Evolutionary conservation across 192 early-diverging fungal species (phyloP).

Genomic region (Rhizophagus clarus): DNA sequence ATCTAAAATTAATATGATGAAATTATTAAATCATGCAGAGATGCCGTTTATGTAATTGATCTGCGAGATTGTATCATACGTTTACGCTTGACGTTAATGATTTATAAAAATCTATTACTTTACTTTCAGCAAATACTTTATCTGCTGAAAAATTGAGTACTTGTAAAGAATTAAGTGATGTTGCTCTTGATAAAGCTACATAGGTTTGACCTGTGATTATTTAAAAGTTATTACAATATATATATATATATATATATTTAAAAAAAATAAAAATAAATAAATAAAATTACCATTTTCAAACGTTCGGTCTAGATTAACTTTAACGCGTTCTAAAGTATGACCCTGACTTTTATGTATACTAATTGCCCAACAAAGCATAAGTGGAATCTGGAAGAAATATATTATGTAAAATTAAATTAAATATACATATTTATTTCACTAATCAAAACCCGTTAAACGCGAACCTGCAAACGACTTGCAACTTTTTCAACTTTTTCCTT

Average conservation of each 20-base stretch:
- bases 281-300: slow-evolving; percentile 67
- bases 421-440: neutral
- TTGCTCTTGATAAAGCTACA: slow-evolving; percentile 78
- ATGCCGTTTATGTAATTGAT: too few species aligned
- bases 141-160: slow-evolving; percentile 64
- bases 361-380: slow-evolving; percentile 84
- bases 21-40: too few species aligned
- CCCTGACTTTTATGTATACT: slow-evolving; percentile 90
- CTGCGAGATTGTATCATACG: too few species aligned
- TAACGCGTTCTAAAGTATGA: slow-evolving; percentile 76
- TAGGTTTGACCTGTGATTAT: slow-evolving; percentile 65
- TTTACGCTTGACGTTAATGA: neutral
- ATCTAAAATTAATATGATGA: too few species aligned
- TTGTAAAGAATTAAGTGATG: slow-evolving; percentile 66
- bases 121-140: slow-evolving; percentile 66
- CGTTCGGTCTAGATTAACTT: slow-evolving; percentile 71
- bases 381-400: slow-evolving; percentile 47
- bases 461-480: neutral
- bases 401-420: neutral
- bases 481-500: rapidly evolving
- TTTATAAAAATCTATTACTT: slow-evolving; percentile 68
- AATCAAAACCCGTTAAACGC: neutral
- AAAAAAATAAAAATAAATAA: neutral
- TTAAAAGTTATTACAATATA: neutral
- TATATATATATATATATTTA: too few species aligned